phyloP scores from a whole-genome alignment of 345 rosid species.

The Erodium maritimum region DNA sequence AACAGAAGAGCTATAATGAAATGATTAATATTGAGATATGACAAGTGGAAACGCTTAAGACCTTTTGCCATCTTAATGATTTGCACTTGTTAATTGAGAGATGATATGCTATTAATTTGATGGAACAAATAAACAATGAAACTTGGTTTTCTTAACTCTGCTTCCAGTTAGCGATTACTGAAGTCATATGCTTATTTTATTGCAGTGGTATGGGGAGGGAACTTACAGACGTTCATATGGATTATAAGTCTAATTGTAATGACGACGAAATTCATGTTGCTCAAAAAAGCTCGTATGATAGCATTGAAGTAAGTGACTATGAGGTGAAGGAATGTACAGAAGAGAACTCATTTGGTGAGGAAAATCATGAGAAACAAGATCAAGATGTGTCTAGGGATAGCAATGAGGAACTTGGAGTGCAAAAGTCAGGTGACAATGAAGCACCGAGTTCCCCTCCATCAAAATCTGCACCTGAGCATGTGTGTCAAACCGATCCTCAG shows the following conservation, averaged over 20 bases:
- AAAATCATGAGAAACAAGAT: slow-evolving; percentile 16
- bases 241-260: slow-evolving; percentile 38
- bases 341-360: slow-evolving; percentile 24
- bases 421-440: slow-evolving; percentile 16
- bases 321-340: slow-evolving; percentile 47
- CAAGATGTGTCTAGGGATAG: slow-evolving; percentile 15
- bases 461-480: slow-evolving; percentile 17
- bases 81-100: too few species aligned
- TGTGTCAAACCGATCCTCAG: slow-evolving; percentile 26
- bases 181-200: slow-evolving; percentile 1
- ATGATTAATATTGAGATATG: too few species aligned
- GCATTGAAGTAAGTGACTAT: slow-evolving; percentile 29
- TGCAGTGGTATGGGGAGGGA: slow-evolving; percentile 68
- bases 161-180: not conserved
- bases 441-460: slow-evolving; percentile 21
- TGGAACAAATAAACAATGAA: too few species aligned
- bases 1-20: too few species aligned
- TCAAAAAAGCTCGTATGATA: slow-evolving; percentile 36
- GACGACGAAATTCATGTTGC: slow-evolving; percentile 27
- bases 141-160: too few species aligned
- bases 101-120: too few species aligned
- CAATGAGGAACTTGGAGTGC: slow-evolving; percentile 20
- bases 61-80: too few species aligned
- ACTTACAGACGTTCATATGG: slow-evolving; percentile 42
- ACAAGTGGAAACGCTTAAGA: too few species aligned